A percentile compares a stretch with the other conserved stretches of the same genome.
These are phyloP conservation scores for Paratinospora sagittata DNA, from an alignment of 164 flowering plant species.

Conservation along the genomic window DNA sequence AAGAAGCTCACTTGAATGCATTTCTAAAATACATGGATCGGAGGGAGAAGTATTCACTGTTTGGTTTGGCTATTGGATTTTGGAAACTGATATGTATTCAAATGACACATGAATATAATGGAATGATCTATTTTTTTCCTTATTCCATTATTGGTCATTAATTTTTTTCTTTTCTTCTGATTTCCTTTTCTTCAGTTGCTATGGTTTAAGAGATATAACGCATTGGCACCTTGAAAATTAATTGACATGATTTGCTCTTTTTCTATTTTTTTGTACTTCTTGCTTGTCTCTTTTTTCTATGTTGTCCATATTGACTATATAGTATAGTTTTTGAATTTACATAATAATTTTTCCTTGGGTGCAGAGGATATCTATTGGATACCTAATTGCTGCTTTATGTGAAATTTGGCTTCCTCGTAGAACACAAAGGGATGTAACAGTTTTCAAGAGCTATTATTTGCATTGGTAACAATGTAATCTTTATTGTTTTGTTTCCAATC, in stretches of 20 bases:
- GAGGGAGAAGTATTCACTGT: neutral
- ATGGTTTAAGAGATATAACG: constrained; percentile 3
- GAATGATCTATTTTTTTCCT: neutral
- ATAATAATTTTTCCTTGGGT: constrained; percentile 12
- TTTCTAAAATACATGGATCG: neutral
- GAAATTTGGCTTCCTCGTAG: constrained; percentile 56
- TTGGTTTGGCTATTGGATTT: neutral
- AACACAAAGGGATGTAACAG: constrained; percentile 16
- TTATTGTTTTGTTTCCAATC: neutral
- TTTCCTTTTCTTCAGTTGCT: neutral
- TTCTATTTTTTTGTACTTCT: neutral
- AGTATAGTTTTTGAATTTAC: constrained; percentile 4
- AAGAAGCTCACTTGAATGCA: no score
- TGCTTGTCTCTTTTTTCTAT: neutral
- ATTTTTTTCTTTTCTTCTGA: no score
- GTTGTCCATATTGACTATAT: neutral
- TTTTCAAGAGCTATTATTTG: constrained; percentile 29
- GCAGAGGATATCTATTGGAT: constrained; percentile 70
- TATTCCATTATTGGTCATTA: no score
- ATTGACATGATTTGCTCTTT: neutral
- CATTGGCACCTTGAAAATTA: no score
- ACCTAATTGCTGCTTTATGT: constrained; percentile 55
- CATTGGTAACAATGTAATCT: constrained; percentile 43
- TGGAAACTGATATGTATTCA: neutral
- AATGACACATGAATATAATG: neutral